Evolutionary conservation across 2,329 filamentous ascomycete species (phyloP).

Genomic region (Colletotrichum zoysiae): DNA sequence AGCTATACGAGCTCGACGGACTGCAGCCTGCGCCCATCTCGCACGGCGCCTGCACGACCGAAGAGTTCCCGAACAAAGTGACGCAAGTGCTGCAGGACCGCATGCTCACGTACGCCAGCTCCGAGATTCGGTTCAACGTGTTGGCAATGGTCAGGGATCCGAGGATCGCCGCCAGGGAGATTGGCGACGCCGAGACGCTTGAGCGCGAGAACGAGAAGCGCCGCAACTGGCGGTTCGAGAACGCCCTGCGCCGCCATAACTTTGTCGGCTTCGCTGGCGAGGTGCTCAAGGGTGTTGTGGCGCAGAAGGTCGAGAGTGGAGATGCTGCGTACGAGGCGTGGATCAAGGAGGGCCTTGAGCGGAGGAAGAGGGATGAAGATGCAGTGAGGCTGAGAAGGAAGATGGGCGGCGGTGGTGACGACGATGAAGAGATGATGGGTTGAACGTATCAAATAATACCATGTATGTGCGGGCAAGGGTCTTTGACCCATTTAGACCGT

Average conservation of each 20-base stretch:
- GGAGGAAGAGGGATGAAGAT: slow-evolving; percentile 56
- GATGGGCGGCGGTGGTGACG: slow-evolving; percentile 40
- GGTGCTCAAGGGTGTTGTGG: slow-evolving; percentile 88
- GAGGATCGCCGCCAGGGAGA: slow-evolving; percentile 79
- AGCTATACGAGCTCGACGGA: slow-evolving; percentile 94
- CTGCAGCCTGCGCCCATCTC: slow-evolving; percentile 92
- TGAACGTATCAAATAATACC: slow-evolving; percentile 33
- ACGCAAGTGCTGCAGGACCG: slow-evolving; percentile 88
- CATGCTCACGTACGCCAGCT: slow-evolving; percentile 84
- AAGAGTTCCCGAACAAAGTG: slow-evolving; percentile 82
- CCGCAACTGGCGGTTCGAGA: slow-evolving; percentile 92
- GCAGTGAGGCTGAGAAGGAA: slow-evolving; percentile 40
- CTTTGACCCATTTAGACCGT: neutral
- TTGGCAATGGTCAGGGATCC: slow-evolving; percentile 92
- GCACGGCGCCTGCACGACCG: slow-evolving; percentile 80
- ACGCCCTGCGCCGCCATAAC: slow-evolving; percentile 90
- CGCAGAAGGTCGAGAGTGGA: slow-evolving; percentile 75
- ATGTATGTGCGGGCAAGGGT: neutral
- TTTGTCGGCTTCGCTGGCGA: slow-evolving; percentile 97
- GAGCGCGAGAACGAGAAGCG: slow-evolving; percentile 87
- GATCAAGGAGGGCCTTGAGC: slow-evolving; percentile 75
- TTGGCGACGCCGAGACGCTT: slow-evolving; percentile 85
- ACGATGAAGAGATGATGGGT: slow-evolving; percentile 40
- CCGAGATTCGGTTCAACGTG: slow-evolving; percentile 96
- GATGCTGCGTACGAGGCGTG: slow-evolving; percentile 77